Evolutionary conservation across 306 rosid genomes (phyloP).

Genomic region (Vicia villosa): DNA sequence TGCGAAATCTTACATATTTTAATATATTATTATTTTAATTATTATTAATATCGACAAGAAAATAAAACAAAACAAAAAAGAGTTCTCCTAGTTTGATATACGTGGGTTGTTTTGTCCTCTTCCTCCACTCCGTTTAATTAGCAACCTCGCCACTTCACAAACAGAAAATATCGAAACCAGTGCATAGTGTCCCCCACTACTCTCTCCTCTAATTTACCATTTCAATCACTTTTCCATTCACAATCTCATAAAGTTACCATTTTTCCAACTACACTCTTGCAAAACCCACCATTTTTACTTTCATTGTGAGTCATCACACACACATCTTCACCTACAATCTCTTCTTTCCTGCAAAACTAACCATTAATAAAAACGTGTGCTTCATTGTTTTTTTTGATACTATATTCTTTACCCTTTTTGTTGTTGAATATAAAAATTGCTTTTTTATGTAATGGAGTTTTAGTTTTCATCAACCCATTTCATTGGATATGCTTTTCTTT

Average conservation of each 20-base stretch:
- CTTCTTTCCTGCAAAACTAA: slow-evolving; percentile 13
- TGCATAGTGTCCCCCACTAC: slow-evolving; percentile 36
- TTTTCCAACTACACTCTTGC: background rate
- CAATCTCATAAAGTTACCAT: background rate
- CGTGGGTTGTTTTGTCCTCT: slow-evolving; percentile 2
- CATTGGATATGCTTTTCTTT: slow-evolving; percentile 50
- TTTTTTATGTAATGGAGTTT: slow-evolving; percentile 25
- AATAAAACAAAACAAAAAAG: no score
- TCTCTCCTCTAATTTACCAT: background rate
- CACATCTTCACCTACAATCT: slow-evolving; percentile 17
- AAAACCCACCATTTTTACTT: slow-evolving; percentile 23
- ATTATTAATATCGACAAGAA: no score
- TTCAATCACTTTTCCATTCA: slow-evolving; percentile 1
- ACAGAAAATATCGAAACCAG: slow-evolving; percentile 28
- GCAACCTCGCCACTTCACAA: slow-evolving; percentile 1
- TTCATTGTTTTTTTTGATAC: slow-evolving; percentile 23
- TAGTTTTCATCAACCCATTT: slow-evolving; percentile 32
- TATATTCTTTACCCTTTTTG: slow-evolving; percentile 27
- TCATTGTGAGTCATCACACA: slow-evolving; percentile 18
- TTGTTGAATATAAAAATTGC: slow-evolving; percentile 13
- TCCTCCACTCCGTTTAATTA: slow-evolving; percentile 4
- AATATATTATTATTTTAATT: no score
- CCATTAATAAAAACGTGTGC: background rate
- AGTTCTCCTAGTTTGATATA: no score
- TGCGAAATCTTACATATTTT: no score